Evolutionary conservation across 345 rosid species (phyloP).

Genomic region (Citrus hindsii): DNA sequence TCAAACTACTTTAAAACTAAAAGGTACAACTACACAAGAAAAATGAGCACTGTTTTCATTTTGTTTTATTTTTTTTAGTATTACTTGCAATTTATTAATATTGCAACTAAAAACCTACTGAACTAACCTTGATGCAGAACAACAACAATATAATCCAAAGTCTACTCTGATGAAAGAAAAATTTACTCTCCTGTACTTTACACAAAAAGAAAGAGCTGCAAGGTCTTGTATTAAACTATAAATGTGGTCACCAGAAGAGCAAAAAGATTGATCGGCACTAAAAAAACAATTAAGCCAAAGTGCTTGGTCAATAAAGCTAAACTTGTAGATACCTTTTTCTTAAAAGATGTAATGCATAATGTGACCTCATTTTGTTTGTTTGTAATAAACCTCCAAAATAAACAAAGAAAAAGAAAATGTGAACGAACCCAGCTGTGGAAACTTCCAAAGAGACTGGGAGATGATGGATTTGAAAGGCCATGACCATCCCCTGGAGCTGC

Average conservation of each 20-base stretch:
- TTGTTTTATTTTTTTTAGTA: too few species aligned
- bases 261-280: neutral
- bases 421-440: neutral
- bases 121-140: too few species aligned
- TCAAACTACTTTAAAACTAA: too few species aligned
- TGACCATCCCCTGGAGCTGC: neutral
- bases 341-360: neutral
- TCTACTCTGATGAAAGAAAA: too few species aligned
- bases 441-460: slow-evolving; percentile 10
- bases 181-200: too few species aligned
- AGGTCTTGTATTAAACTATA: neutral
- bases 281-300: neutral
- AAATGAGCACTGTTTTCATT: too few species aligned
- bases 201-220: neutral
- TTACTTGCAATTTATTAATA: too few species aligned
- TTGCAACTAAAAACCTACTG: too few species aligned
- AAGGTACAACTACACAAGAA: too few species aligned
- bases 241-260: neutral
- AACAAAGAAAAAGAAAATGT: neutral
- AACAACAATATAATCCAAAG: too few species aligned
- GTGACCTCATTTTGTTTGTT: neutral
- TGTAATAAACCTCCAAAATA: too few species aligned
- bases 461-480: neutral
- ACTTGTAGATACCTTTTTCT: neutral
- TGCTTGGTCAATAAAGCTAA: neutral